phyloP scores from a whole-genome alignment of 75 land plant species.

The Azolla pinnata region DNA sequence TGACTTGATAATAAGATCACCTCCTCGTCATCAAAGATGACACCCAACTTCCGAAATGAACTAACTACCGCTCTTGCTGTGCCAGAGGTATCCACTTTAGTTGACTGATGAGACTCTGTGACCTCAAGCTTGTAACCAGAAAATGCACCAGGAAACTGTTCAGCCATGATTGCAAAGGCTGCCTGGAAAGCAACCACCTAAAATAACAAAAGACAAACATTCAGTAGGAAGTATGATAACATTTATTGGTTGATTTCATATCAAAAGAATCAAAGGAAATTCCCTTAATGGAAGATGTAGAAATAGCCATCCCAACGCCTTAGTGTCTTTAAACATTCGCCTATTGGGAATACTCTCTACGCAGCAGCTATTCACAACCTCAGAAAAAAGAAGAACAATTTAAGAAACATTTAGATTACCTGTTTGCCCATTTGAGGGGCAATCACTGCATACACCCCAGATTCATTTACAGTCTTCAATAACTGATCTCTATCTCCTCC shows the following conservation, averaged over 20 bases:
- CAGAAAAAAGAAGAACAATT: too few species aligned
- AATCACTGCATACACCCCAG: constrained; percentile 84
- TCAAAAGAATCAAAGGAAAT: too few species aligned
- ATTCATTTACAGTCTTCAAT: constrained; percentile 45
- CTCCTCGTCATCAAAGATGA: constrained; percentile 49
- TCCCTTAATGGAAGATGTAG: too few species aligned
- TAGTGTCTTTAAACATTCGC: too few species aligned
- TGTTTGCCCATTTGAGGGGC: constrained; percentile 99
- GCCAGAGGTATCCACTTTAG: constrained; percentile 84
- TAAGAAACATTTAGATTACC: constrained; percentile 19
- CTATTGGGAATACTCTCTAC: constrained; percentile 84
- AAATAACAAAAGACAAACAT: not conserved
- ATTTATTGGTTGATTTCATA: not conserved
- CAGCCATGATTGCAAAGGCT: constrained; percentile 90
- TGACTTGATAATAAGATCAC: too few species aligned
- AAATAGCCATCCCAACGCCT: too few species aligned
- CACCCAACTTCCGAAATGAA: constrained; percentile 75
- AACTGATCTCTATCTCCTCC: constrained; percentile 78
- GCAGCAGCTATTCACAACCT: constrained; percentile 82
- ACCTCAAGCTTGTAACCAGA: constrained; percentile 73
- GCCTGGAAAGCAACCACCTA: constrained; percentile 99
- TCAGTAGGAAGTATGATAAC: not conserved
- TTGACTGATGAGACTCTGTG: constrained; percentile 88
- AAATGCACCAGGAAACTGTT: constrained; percentile 94
- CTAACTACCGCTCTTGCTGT: constrained; percentile 86